Base-by-base conservation (phyloP, 441 rosid genomes). In the Capsella rubella region DNA sequence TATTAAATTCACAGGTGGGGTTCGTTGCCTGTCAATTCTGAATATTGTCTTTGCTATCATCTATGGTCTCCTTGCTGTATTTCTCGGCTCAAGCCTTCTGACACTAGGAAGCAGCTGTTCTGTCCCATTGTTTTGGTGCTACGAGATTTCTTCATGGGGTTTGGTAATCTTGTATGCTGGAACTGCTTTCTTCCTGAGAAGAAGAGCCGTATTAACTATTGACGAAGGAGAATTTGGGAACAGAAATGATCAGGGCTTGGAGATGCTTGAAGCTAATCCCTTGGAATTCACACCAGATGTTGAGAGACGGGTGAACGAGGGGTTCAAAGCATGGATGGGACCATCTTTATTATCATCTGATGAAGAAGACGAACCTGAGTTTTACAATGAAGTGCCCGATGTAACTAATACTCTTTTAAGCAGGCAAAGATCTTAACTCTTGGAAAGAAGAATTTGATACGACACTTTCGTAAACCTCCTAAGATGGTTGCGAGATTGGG, bases 321-420 rank as follows among this genome's bases (percentile, higher is more conserved):
- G 98, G 62, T 93, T 93, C 64, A 90, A 83, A 80, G 73, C 95
- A 56, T 93, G 97, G 96, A 86, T 87, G 90, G 97, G 97, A 5
- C 85, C 93, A 27, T 85, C 98, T 67, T 81, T 84, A 69, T 81
- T 89, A 69, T 90, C 98, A 49, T 91, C 97, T 8, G 98, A 90
- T 35, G 98, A 93, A 40, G 98, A 88, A 81, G 98, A 90, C 55
- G 92, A 90, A 72, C 85, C 87, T 0, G 87, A 87, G 37, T 74
- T 72, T 79, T 85, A 85, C 60, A 25, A 51, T 45, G 90, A 90
- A 74, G 71, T 72, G 18, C 79, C 89, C 10, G 76, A 76, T 15
- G 51, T 64, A 64, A 73, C 65, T 42, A 81, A 4, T 39, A 31
- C 83, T 3, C 45, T 67, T 52, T 84, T 86, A 27, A 81, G 73